Evolutionary conservation across 2,329 filamentous ascomycete genomes (phyloP), one percentile per base, ranked within the genome.

Genomic region (Torrubiella hemipterigena): DNA sequence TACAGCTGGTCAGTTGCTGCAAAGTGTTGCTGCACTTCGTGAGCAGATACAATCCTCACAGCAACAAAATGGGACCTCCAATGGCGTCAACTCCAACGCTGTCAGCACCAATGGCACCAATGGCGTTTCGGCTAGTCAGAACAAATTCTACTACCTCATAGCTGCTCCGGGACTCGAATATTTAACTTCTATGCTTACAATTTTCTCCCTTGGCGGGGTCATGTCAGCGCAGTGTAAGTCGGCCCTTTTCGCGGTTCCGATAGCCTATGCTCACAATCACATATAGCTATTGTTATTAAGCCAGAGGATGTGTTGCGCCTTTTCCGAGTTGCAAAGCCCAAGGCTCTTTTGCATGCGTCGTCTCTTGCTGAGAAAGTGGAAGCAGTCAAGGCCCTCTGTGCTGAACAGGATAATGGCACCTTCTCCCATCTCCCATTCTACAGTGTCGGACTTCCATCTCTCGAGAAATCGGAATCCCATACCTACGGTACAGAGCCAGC

Each of bases 241-340:
- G n/a, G n/a, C 12, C 6, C 23, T n/a, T 26, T 26, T 14, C 23
- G n/a, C 15, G 23, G 23, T 14, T 7, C 6, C 12, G 6, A 26
- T 26, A 26, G n/a, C n/a, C 12, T 26, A 26, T 26, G 23, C 23
- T 26, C 6, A 26, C 12, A n/a, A 12, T 26, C 23, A 26, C n/a
- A 26, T 23, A 26, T n/a, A 26, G 23, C 23, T 26, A 26, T 26
- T n/a, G n/a, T 26, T 26, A 26, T 26, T 14, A 26, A 26, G 12
- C 23, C 23, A 26, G 23, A 26, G 23, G 23, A 26, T n/a, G 15
- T 26, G 23, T 14, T 26, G 15, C 23, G 23, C 23, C 23, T 26
- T 26, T 26, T 26, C 23, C 6, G 15, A 14, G 6, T 26, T 6
- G 23, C 23, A 26, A 26, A 14, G n/a, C 23, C 23, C n/a, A 14